Percentiles rank a stretch among this genome's conserved stretches.
These are phyloP conservation scores for Paecilomyces variotii DNA, from an alignment of 2,329 filamentous ascomycete species.

Conservation along the genomic window DNA sequence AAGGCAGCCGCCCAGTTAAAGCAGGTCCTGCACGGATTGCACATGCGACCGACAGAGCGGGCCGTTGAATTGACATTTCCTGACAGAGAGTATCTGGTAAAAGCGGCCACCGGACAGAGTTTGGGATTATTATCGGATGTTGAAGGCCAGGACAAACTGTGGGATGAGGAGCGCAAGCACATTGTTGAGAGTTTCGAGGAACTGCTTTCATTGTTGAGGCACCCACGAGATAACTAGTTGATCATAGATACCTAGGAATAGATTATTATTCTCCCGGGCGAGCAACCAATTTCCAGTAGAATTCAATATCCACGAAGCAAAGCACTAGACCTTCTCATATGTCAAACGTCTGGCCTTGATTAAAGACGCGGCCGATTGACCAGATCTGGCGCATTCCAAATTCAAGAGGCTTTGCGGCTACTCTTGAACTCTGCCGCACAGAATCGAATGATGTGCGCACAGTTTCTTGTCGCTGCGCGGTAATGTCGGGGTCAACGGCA, in stretches of 20 bases:
- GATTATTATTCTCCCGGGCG: background rate
- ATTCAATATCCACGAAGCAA: background rate
- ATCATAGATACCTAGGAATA: background rate
- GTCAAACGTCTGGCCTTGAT: background rate
- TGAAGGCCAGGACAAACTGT: background rate
- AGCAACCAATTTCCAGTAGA: background rate
- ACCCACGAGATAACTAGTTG: background rate
- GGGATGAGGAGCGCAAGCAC: background rate
- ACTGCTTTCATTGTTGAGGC: background rate
- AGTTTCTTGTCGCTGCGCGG: background rate
- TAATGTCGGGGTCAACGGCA: background rate
- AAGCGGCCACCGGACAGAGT: background rate
- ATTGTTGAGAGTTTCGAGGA: background rate
- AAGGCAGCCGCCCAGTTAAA: slow-evolving; percentile 30
- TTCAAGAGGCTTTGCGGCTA: slow-evolving; percentile 3
- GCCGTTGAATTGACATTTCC: background rate
- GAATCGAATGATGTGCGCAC: slow-evolving; percentile 1
- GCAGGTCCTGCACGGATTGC: slow-evolving; percentile 25
- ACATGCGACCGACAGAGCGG: slow-evolving; percentile 22
- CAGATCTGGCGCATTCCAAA: slow-evolving; percentile 2
- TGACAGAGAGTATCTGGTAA: background rate
- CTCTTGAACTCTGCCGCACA: background rate
- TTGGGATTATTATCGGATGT: background rate
- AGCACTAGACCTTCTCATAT: background rate
- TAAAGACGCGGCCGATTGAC: background rate